Percentiles rank a stretch among this genome's conserved stretches.
These are phyloP conservation scores for Babjeviella inositovora DNA, from an alignment of 805 yeast species.

Conservation along the genomic window DNA sequence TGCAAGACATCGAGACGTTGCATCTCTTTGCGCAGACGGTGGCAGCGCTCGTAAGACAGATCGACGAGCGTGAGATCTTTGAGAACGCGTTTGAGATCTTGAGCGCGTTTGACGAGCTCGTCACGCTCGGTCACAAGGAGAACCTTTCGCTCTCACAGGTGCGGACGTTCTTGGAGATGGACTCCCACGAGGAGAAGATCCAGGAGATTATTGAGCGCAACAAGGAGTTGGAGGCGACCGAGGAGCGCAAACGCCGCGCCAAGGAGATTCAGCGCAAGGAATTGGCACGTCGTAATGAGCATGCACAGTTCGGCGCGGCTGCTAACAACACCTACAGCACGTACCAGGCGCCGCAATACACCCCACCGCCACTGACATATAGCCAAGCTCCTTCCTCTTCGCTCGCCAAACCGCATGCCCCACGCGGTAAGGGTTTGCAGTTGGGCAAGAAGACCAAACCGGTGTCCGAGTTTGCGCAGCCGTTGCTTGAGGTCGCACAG, in stretches of 20 bases:
- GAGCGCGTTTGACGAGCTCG: constrained; percentile 87
- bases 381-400: too few relatives aligned
- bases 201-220: constrained; percentile 95
- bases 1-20: constrained; percentile 89
- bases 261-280: constrained; percentile 77
- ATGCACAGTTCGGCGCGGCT: constrained; percentile 3
- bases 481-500: constrained; percentile 7
- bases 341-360: too few relatives aligned
- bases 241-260: constrained; percentile 92
- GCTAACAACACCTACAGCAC: constrained; percentile 1
- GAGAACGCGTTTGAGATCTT: constrained; percentile 78
- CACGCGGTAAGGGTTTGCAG: constrained; percentile 61
- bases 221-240: constrained; percentile 93
- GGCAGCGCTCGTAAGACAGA: constrained; percentile 49
- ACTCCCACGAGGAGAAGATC: constrained; percentile 95
- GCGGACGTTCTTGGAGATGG: constrained; percentile 87
- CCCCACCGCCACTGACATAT: too few relatives aligned
- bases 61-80: constrained; percentile 73
- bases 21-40: constrained; percentile 74
- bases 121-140: constrained; percentile 81
- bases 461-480: too few relatives aligned
- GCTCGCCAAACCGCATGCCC: constrained; percentile 13
- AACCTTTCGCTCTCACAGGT: constrained; percentile 71
- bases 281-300: constrained; percentile 38
- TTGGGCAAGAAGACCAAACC: constrained; percentile 42